These are phyloP conservation scores for Pseudohyphozyma bogoriensis DNA, from an alignment of 768 basidiomycete species.

Conservation along the genomic window DNA sequence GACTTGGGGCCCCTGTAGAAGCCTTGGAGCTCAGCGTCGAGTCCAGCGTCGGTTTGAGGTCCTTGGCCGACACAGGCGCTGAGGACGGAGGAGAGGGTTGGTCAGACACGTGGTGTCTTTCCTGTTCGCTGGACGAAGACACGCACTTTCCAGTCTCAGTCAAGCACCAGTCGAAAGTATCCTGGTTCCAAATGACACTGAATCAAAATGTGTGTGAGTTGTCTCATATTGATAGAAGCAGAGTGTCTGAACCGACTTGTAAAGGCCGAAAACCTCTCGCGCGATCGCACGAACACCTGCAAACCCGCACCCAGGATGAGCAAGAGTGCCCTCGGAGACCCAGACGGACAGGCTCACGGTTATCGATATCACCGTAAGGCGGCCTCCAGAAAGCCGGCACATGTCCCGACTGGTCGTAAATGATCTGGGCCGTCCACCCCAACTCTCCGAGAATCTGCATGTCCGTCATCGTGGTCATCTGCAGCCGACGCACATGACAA, in stretches of 20 bases:
- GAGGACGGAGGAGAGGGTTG: too few species aligned
- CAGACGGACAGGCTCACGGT: too few species aligned
- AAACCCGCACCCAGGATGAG: too few species aligned
- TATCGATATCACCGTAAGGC: slow-evolving; percentile 50
- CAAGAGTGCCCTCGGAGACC: too few species aligned
- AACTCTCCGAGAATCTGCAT: slow-evolving; percentile 60
- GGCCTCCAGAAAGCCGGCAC: slow-evolving; percentile 76
- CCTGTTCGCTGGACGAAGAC: too few species aligned
- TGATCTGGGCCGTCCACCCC: slow-evolving; percentile 70
- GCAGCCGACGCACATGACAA: slow-evolving; percentile 29
- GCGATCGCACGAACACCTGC: neutral
- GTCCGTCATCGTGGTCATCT: slow-evolving; percentile 70
- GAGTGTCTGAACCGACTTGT: too few species aligned
- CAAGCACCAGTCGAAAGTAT: neutral
- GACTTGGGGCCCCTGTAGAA: neutral
- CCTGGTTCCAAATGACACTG: neutral
- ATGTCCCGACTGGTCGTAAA: slow-evolving; percentile 66
- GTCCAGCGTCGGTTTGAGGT: neutral
- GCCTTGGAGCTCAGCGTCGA: neutral
- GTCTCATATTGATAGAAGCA: too few species aligned
- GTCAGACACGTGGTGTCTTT: too few species aligned
- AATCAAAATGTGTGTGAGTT: too few species aligned
- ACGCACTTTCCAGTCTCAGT: neutral
- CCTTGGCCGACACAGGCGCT: neutral
- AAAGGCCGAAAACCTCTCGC: neutral